Base-by-base conservation (phyloP, 306 rosid genomes). In the Trifolium repens region DNA sequence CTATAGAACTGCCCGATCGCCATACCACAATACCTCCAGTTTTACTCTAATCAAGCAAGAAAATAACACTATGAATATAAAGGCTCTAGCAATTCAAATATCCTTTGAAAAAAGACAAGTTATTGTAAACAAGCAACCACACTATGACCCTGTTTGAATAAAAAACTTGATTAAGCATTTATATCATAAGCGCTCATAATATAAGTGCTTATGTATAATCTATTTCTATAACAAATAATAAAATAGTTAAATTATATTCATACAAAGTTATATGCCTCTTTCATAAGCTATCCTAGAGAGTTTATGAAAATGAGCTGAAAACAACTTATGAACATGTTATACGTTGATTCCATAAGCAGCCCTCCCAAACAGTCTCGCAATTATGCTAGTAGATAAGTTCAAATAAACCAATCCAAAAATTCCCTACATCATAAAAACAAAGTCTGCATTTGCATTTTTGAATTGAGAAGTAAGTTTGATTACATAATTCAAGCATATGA, bases 21-120 rank as follows among this genome's bases (percentile, higher is more conserved):
- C 97, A 91, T 65, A 94, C 87, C 73, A 94, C 94, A 78, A 90
- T 79, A 54, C 98, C 97, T 76, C 98, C 93, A 32, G 92, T 90
- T 87, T 80, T 94, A 76, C 78, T 87, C 98, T 94, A 82, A 79
- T 69, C 50, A 71, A 72, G 78, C 67, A 42, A 14, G 42, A 79
- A 76, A 34, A 70, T 42, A 79, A 75, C 35, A 78, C 65, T 8
- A 76, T 58, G 49, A 54, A 77, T 44, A 67, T 79, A 75, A 73
- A 79, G 68, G 69, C 77, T 60, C 80, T 24, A 69, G 69, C 71
- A 44, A 10, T 77, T 71, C 30, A 62, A 47, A 63, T 83, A 7
- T 59, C 13, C 59, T 35, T 49, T 19, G 14, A 67, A n/a, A 44
- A 79, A 44, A 43, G 26, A 42, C 46, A 61, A 32, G 8, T 60